A percentile compares a stretch with the other conserved stretches of the same genome.
phyloP scores from a whole-genome alignment of 1,284 basidiomycete genomes.

The Tilletia setariae region DNA sequence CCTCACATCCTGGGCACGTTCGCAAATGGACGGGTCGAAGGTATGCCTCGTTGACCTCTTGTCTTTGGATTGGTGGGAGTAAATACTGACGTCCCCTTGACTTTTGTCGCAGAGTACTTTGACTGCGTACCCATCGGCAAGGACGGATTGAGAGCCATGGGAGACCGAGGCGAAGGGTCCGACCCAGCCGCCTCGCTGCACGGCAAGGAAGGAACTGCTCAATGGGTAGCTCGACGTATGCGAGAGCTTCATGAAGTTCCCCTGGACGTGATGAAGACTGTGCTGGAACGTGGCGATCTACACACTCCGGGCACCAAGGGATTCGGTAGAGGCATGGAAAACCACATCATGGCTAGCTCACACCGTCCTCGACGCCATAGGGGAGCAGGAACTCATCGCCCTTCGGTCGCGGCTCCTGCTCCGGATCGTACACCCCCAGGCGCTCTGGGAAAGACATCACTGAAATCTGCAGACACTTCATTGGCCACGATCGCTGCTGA shows the following conservation, averaged over 20 bases:
- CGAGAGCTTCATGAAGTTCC: constrained; percentile 53
- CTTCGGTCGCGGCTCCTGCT: background rate
- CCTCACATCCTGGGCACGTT: constrained; percentile 53
- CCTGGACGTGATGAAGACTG: constrained; percentile 49
- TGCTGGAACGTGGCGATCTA: constrained; percentile 51
- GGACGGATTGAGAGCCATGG: constrained; percentile 46
- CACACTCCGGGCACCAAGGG: constrained; percentile 39
- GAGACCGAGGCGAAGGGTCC: constrained; percentile 26
- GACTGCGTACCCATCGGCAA: constrained; percentile 47
- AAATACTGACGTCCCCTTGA: background rate
- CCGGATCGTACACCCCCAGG: background rate
- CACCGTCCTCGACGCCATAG: constrained; percentile 37
- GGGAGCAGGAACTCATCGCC: background rate
- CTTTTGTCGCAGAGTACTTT: constrained; percentile 36
- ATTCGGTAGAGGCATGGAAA: constrained; percentile 51
- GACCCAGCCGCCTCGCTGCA: constrained; percentile 31
- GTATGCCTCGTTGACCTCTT: constrained; percentile 14
- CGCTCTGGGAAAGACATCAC: background rate
- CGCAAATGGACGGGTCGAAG: constrained; percentile 51
- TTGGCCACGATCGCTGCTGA: constrained; percentile 18
- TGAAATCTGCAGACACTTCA: constrained; percentile 21
- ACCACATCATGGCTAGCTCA: constrained; percentile 48
- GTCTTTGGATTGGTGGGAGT: no score
- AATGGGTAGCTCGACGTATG: constrained; percentile 53
- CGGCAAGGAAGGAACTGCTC: constrained; percentile 42